These are phyloP conservation scores for Pseudopediastrum boryanum DNA, from an alignment of 139 green algal species.

Conservation along the genomic window DNA sequence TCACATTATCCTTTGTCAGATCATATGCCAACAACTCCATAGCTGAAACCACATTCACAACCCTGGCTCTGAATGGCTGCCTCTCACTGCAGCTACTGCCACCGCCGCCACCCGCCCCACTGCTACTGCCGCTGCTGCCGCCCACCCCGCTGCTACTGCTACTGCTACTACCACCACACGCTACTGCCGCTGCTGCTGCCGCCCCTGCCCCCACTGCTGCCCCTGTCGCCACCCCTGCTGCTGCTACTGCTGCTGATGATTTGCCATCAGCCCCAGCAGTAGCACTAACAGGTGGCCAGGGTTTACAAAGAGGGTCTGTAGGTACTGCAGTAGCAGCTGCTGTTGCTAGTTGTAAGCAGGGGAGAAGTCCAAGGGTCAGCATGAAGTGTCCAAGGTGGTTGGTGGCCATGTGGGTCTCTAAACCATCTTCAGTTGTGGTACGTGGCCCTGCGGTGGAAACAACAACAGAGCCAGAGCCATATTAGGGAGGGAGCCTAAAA, in stretches of 20 bases:
- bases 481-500: too few species aligned
- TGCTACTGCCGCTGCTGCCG: too few species aligned
- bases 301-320: too few species aligned
- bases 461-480: too few species aligned
- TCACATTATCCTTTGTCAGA: not conserved
- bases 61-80: conserved; percentile 30
- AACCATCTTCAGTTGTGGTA: conserved; percentile 65
- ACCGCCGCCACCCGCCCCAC: too few species aligned
- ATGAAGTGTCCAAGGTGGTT: conserved; percentile 88
- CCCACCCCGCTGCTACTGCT: not conserved
- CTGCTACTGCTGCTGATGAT: conserved; percentile 7
- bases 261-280: too few species aligned
- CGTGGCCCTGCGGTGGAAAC: conserved; percentile 46
- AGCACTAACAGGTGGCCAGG: too few species aligned
- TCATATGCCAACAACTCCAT: too few species aligned
- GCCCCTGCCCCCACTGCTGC: not conserved
- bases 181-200: too few species aligned
- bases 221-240: not conserved
- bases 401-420: conserved; percentile 82
- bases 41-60: conserved; percentile 73
- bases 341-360: conserved; percentile 48
- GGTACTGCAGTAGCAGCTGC: not conserved
- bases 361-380: conserved; percentile 78
- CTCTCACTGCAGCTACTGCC: not conserved
- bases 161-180: not conserved